Conservation (phyloP, 805 yeast genomes). For the Metschnikowia sp. region DNA sequence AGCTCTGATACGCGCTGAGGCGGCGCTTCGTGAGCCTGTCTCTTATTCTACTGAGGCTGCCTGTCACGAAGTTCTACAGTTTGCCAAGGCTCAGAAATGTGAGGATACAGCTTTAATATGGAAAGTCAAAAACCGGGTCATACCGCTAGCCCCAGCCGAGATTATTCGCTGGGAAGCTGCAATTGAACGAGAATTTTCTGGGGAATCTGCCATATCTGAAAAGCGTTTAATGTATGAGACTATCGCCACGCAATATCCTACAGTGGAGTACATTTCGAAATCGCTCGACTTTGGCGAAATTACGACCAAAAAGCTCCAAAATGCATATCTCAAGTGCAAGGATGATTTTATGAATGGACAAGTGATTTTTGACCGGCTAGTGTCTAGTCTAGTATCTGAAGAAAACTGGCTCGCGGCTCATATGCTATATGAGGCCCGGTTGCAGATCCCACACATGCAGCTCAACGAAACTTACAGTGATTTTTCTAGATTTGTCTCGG, state of each 20-base stretch:
- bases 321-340: slow-evolving; percentile 22
- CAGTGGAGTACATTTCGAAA: not conserved
- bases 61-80: too few relatives aligned
- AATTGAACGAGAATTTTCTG: slow-evolving; percentile 1
- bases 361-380: slow-evolving; percentile 20
- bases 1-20: too few relatives aligned
- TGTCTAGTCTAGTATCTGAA: slow-evolving; percentile 4
- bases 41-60: too few relatives aligned
- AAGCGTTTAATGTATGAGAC: not conserved
- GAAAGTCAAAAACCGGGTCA: slow-evolving; percentile 1
- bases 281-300: not conserved
- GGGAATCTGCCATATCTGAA: not conserved
- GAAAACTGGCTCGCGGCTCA: slow-evolving; percentile 19
- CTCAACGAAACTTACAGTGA: slow-evolving; percentile 39
- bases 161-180: slow-evolving; percentile 8
- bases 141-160: slow-evolving; percentile 5
- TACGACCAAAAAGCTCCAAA: not conserved
- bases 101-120: not conserved
- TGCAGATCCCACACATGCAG: slow-evolving; percentile 39
- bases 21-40: too few relatives aligned
- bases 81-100: too few relatives aligned
- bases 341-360: slow-evolving; percentile 24
- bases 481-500: slow-evolving; percentile 41
- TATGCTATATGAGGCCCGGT: slow-evolving; percentile 26
- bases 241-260: slow-evolving; percentile 1